Evolutionary conservation across 2,329 filamentous ascomycete genomes (phyloP), one percentile per base, ranked within the genome.

Genomic region (Juglanconis juglandina): DNA sequence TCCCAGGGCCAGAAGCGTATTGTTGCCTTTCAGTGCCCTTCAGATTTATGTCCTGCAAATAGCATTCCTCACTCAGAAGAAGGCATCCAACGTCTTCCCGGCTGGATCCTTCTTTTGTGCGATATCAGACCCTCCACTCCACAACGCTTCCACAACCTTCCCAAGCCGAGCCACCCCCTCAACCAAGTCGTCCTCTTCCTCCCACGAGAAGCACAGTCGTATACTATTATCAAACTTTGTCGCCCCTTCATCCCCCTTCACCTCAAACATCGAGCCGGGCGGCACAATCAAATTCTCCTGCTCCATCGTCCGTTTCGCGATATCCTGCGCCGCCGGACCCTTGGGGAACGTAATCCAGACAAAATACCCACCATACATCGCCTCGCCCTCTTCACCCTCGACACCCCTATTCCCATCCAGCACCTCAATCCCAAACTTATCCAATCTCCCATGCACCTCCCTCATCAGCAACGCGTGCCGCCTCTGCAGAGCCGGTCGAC

Each of bases 311-410:
- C 78, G 77, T 66, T 79, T 74, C 6, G 84, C 83, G 37, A 92
- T 76, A 7, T 81, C 78, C 37, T 75, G 75, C 41, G 81, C 85
- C 8, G 80, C 77, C 57, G 88, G 75, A 58, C 64, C 72, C 1
- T 71, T 64, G 0, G 87, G 87, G 4, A 96, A 72, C 1, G 79
- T 80, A 33, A 96, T 73, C 92, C 92, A 96, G 52, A 96, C 77
- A 71, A 96, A 96, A 71, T 94, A 96, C 0, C 92, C 92, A 0
- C 92, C 92, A 35, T 87, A 88, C 89, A 35, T 69, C 58, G 81
- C 73, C 3, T 87, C 72, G 3, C 76, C 71, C 39, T 77, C 73
- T 24, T 24, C 24, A 58, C 76, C 71, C 1, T 72, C 67, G 58
- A 81, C 73, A 13, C 67, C 73, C 66, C 39, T 66, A 72, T 67